Base-by-base conservation (phyloP, 2,329 filamentous ascomycete genomes). In the Verticillium albo-atrum region DNA sequence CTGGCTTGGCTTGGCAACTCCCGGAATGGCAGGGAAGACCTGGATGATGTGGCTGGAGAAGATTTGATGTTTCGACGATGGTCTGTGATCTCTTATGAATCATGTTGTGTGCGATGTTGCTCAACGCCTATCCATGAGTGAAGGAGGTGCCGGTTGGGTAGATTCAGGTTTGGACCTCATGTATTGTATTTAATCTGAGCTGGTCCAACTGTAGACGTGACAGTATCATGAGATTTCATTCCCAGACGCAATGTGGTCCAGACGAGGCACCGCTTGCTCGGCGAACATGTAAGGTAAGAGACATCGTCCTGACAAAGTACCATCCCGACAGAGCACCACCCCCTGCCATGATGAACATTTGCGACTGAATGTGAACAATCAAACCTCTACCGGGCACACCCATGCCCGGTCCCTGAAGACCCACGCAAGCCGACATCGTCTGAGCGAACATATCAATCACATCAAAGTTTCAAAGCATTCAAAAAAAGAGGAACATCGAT, bases 401-500 rank as follows among this genome's bases (percentile, higher is more conserved):
- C 55, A 47, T 47, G 37, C 28, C 55, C 26, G 35, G 20, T 47
- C 9, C n/a, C 23, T 57, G 55, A 57, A 57, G 55, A 27, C 20
- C 28, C 27, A 52, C 26, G 42, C 27, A 27, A 51, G 28, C 55
- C 55, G 55, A 57, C 55, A 57, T 57, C 55, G 55, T 57, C 55
- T 57, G 55, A 57, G n/a, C 37, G 20, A 28, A 27, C 30, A 4
- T 35, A 25, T 37, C 25, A 14, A 6, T 26, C 25, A 26, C 20
- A 47, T 26, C 5, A 12, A 35, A 25, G n/a, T n/a, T n/a, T n/a
- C n/a, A n/a, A n/a, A n/a, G n/a, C n/a, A n/a, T n/a, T n/a, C n/a
- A 32, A 23, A 56, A 23, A 30, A 30, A 30, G 47, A 32, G 55
- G 25, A 26, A 37, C 9, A 55, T 54, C 52, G n/a, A 23, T 54